These are phyloP conservation scores for Zelopaecilomyces penicillatus DNA, from an alignment of 2,329 filamentous ascomycete genomes.

Conservation along the genomic window DNA sequence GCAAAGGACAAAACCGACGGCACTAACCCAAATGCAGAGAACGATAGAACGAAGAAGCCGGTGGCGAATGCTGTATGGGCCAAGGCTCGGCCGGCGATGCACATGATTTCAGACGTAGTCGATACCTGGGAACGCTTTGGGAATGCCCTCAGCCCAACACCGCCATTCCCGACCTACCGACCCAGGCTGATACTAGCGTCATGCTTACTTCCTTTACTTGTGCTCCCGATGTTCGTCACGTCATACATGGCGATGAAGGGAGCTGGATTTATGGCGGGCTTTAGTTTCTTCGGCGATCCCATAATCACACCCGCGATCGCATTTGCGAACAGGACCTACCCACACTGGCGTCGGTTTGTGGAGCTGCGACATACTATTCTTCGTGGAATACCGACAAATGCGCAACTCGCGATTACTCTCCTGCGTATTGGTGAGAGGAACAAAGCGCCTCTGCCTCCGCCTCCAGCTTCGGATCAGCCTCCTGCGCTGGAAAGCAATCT, in stretches of 20 bases:
- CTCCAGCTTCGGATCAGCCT: conserved; percentile 28
- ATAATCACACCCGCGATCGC: conserved; percentile 52
- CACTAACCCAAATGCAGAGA: conserved; percentile 26
- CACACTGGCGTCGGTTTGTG: conserved; percentile 67
- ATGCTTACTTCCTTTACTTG: conserved; percentile 42
- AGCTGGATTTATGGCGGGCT: conserved; percentile 58
- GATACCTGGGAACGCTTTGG: conserved; percentile 45
- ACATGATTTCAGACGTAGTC: conserved; percentile 34
- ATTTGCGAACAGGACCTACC: conserved; percentile 53
- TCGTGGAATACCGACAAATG: conserved; percentile 77
- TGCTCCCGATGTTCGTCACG: conserved; percentile 44
- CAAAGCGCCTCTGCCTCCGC: conserved; percentile 65
- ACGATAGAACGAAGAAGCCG: conserved; percentile 72
- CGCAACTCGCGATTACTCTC: conserved; percentile 72
- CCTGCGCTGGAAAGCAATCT: conserved; percentile 34
- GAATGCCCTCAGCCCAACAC: conserved; percentile 53
- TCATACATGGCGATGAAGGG: conserved; percentile 58
- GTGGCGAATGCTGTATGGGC: conserved; percentile 71
- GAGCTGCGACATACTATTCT: conserved; percentile 69
- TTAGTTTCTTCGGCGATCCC: conserved; percentile 74
- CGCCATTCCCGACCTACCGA: conserved; percentile 48
- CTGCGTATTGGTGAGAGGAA: conserved; percentile 76
- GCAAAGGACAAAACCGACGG: conserved; percentile 39
- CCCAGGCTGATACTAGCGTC: conserved; percentile 47
- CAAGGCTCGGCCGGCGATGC: conserved; percentile 67